Percentiles rank a stretch among this genome's conserved stretches.
phyloP scores from a whole-genome alignment of 306 rosid species.

The Cucurbita maxima region DNA sequence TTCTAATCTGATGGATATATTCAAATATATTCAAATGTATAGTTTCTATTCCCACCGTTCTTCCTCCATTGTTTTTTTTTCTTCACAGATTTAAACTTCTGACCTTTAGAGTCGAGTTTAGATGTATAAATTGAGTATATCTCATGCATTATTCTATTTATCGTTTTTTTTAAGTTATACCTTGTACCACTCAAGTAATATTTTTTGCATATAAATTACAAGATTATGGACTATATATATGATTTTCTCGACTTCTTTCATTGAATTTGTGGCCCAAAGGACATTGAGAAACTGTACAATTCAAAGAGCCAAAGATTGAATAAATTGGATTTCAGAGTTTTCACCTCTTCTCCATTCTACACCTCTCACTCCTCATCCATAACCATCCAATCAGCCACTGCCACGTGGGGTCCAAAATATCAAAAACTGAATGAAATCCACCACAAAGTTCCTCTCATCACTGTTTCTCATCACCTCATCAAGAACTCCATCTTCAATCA shows the following conservation, averaged over 20 bases:
- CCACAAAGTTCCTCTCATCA: slow-evolving; percentile 40
- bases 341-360: slow-evolving; percentile 43
- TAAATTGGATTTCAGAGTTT: neutral
- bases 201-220: too few species aligned
- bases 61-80: too few species aligned
- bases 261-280: neutral
- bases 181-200: too few species aligned
- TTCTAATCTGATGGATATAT: too few species aligned
- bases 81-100: too few species aligned
- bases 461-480: slow-evolving; percentile 26
- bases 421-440: slow-evolving; percentile 25
- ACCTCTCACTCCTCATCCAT: slow-evolving; percentile 70
- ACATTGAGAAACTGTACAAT: neutral
- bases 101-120: too few species aligned
- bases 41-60: too few species aligned
- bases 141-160: too few species aligned
- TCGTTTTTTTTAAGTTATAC: too few species aligned
- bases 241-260: neutral
- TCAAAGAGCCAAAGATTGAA: neutral
- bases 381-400: slow-evolving; percentile 36
- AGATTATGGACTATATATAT: too few species aligned
- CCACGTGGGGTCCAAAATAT: slow-evolving; percentile 58
- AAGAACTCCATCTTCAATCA: slow-evolving; percentile 16
- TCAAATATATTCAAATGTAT: too few species aligned
- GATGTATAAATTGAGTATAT: too few species aligned